These are phyloP conservation scores for Diaporthe vexans DNA, from an alignment of 2,329 filamentous ascomycete genomes.

Conservation along the genomic window DNA sequence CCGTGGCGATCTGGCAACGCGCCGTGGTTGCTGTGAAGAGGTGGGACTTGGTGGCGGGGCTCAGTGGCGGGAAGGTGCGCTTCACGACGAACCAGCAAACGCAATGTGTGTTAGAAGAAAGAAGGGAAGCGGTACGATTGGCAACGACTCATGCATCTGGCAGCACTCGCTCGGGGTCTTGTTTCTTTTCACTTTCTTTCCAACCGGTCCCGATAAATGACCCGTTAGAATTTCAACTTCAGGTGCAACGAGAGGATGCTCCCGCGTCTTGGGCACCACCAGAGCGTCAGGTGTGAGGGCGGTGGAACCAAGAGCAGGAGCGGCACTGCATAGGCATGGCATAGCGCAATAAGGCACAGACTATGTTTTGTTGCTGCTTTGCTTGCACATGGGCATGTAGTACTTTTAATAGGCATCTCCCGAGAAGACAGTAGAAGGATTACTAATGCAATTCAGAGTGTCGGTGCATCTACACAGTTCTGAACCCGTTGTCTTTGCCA, in stretches of 20 bases:
- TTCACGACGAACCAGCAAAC: constrained; percentile 28
- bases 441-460: constrained; percentile 29
- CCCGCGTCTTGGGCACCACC: constrained; percentile 11
- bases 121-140: constrained; percentile 31
- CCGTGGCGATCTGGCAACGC: constrained; percentile 1
- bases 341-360: neutral
- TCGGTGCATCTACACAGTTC: constrained; percentile 9
- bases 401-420: constrained; percentile 41
- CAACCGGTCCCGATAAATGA: neutral
- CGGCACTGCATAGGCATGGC: constrained; percentile 22
- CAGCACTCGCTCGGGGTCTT: constrained; percentile 9
- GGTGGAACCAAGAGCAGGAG: constrained; percentile 15
- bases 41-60: neutral
- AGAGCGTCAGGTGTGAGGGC: neutral
- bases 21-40: constrained; percentile 8
- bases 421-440: constrained; percentile 29
- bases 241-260: constrained; percentile 14
- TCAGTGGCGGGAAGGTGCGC: neutral
- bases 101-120: constrained; percentile 21
- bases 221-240: neutral
- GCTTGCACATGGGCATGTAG: constrained; percentile 39
- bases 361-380: neutral
- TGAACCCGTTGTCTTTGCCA: neutral
- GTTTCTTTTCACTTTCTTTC: constrained; percentile 14
- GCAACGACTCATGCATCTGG: constrained; percentile 34